phyloP scores from a whole-genome alignment of 73 alveolate genomes.

The Symbiodinium natans region DNA sequence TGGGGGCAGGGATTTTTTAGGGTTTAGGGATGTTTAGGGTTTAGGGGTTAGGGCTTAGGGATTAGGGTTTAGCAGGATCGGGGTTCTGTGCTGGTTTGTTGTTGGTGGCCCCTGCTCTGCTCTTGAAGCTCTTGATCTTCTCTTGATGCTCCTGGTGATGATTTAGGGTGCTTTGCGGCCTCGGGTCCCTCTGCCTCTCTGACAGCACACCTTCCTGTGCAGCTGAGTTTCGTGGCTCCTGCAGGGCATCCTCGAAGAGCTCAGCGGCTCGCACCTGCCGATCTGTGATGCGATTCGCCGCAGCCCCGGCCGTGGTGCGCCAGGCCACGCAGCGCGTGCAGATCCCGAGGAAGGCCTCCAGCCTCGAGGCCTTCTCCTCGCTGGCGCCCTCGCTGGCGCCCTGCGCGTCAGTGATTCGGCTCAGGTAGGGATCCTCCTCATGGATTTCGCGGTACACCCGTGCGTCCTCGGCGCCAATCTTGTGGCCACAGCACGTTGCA shows the following conservation, averaged over 20 bases:
- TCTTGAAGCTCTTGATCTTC: too few relatives aligned
- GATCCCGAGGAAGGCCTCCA: slow-evolving; percentile 33
- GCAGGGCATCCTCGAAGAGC: slow-evolving; percentile 52
- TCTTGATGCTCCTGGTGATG: too few relatives aligned
- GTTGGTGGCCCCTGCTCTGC: too few relatives aligned
- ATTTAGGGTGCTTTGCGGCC: too few relatives aligned
- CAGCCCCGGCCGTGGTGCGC: slow-evolving; percentile 82
- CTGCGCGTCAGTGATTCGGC: neutral
- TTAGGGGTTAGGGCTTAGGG: too few relatives aligned
- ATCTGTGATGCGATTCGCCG: slow-evolving; percentile 54
- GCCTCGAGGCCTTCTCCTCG: neutral
- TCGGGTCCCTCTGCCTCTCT: neutral
- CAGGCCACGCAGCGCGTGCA: slow-evolving; percentile 83
- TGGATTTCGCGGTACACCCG: slow-evolving; percentile 14
- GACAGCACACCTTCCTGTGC: neutral
- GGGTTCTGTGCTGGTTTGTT: too few relatives aligned
- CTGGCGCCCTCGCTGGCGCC: neutral
- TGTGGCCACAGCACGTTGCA: slow-evolving; percentile 81
- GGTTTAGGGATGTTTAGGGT: too few relatives aligned
- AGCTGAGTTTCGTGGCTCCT: slow-evolving; percentile 25
- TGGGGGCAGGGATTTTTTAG: too few relatives aligned
- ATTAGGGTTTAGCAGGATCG: too few relatives aligned
- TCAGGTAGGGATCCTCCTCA: slow-evolving; percentile 32
- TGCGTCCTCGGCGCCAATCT: slow-evolving; percentile 28
- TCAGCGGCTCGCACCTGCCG: slow-evolving; percentile 38